phyloP scores from a whole-genome alignment of 192 early-diverging fungal genomes.

The Coemansia pectinata region DNA sequence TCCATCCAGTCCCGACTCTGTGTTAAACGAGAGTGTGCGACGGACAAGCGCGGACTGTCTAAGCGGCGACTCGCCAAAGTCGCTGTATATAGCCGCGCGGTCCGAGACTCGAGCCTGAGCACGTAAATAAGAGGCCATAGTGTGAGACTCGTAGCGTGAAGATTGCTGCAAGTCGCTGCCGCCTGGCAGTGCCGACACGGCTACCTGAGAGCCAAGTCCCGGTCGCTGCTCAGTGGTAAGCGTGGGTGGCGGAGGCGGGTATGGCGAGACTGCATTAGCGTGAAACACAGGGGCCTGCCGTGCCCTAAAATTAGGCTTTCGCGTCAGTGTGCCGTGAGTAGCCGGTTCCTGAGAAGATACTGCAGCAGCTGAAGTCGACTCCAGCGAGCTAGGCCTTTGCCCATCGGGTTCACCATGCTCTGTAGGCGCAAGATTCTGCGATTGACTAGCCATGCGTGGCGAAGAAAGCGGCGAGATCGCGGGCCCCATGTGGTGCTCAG shows the following conservation, averaged over 20 bases:
- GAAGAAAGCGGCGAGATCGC: background rate
- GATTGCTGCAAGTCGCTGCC: background rate
- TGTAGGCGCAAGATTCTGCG: background rate
- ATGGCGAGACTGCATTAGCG: conserved; percentile 15
- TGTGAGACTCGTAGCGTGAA: conserved; percentile 22
- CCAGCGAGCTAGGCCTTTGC: background rate
- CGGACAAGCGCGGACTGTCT: background rate
- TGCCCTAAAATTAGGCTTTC: background rate
- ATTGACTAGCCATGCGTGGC: background rate
- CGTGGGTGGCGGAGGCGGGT: conserved; percentile 19
- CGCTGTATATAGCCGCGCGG: conserved; percentile 17
- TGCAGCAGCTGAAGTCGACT: background rate
- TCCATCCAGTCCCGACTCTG: background rate
- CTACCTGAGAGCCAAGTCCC: background rate
- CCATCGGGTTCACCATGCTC: background rate
- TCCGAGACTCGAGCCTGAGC: conserved; percentile 16
- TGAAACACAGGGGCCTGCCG: conserved; percentile 12
- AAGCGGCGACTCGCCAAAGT: background rate
- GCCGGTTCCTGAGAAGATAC: background rate
- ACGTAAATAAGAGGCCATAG: conserved; percentile 14
- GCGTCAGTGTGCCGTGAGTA: background rate
- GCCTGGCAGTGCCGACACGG: background rate
- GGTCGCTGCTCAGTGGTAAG: conserved; percentile 8
- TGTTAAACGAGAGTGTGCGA: conserved; percentile 17
- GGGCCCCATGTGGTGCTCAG: background rate